Evolutionary conservation across 2,329 filamentous ascomycete genomes (phyloP), one percentile per base, ranked within the genome.

Genomic region (Lachnellula suecica): DNA sequence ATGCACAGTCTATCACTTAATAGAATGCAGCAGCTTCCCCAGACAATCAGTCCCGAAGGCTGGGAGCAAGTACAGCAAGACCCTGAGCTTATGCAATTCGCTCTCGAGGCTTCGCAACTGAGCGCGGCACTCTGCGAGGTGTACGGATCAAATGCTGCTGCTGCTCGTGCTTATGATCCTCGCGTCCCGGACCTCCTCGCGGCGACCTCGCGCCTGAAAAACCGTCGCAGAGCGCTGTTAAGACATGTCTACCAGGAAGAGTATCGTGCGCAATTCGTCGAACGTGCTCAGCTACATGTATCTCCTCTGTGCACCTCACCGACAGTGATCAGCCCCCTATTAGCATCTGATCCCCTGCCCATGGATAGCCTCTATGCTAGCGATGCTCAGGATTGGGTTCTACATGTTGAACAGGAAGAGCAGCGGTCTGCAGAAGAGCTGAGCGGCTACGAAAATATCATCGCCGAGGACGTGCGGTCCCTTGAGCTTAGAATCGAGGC

Each of bases 91-190:
- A 19, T 38, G 9, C 15, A 47, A 24, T 15, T 35, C 8, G 31
- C 17, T 47, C 44, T 27, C 4, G 31, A 47, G 22, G 34, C 31
- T 15, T 42, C 47, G 47, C 47, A 49, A 35, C 25, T 24, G 23
- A 24, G 11, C 8, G 17, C 47, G 17, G 37, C 22, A 34, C 23
- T 49, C 7, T 24, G 17, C 6, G 24, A 43, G 25, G 9, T 43
- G 27, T 48, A 52, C 37, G 50, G 50, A 48, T 52, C 50, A 25
- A 29, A 42, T 17, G 35, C 7, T 48, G 50, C 50, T 42, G 50
- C 50, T 4, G 35, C 43, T 44, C 44, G 44, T 43, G 23, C 44
- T 25, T 44, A 35, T 48, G 50, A 52, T 52, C 44, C 23, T 23
- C 38, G 50, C 25, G 13, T 52, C 38, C 22, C 35, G 24, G 31